Percentiles rank a stretch among this genome's conserved stretches.
Conservation (phyloP, 2,329 filamentous ascomycete genomes). For the Eurotiales sp. region DNA sequence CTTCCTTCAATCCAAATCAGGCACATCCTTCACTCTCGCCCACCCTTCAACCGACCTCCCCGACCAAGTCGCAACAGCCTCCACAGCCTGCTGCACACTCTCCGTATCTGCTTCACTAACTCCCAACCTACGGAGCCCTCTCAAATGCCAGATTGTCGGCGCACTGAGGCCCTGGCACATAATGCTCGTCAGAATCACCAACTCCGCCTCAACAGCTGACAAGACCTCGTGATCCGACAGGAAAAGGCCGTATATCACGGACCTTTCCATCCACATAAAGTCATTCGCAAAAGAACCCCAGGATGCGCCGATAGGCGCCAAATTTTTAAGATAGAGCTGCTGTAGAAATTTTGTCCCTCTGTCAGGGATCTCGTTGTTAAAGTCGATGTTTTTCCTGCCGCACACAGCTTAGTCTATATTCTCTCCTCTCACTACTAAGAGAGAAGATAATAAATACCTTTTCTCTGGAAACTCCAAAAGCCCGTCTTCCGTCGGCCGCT, state of each 20-base stretch:
- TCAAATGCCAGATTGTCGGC: slow-evolving; percentile 45
- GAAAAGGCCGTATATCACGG: slow-evolving; percentile 63
- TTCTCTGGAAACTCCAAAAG: slow-evolving; percentile 17
- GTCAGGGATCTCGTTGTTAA: slow-evolving; percentile 20
- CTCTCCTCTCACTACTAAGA: no score
- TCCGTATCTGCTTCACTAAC: slow-evolving; percentile 39
- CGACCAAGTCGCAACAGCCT: slow-evolving; percentile 20
- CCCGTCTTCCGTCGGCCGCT: slow-evolving; percentile 10
- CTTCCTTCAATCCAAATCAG: slow-evolving; percentile 15
- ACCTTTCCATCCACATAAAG: slow-evolving; percentile 71
- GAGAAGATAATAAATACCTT: no score
- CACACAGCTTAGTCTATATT: no score
- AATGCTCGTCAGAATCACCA: slow-evolving; percentile 42
- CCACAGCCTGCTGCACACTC: slow-evolving; percentile 24
- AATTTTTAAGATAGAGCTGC: slow-evolving; percentile 26
- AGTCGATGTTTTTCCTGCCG: slow-evolving; percentile 20
- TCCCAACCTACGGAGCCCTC: slow-evolving; percentile 40
- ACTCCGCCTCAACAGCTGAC: slow-evolving; percentile 41
- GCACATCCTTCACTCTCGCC: slow-evolving; percentile 21
- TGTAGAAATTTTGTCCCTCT: slow-evolving; percentile 28
- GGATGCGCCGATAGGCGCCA: slow-evolving; percentile 27
- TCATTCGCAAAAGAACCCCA: slow-evolving; percentile 30
- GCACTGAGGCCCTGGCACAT: slow-evolving; percentile 43
- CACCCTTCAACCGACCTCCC: slow-evolving; percentile 20
- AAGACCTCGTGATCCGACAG: slow-evolving; percentile 41